Percentiles rank a stretch among this genome's conserved stretches.
Evolutionary conservation across 2,329 filamentous ascomycete genomes (phyloP).

Genomic region (Trichoderma harzianum): DNA sequence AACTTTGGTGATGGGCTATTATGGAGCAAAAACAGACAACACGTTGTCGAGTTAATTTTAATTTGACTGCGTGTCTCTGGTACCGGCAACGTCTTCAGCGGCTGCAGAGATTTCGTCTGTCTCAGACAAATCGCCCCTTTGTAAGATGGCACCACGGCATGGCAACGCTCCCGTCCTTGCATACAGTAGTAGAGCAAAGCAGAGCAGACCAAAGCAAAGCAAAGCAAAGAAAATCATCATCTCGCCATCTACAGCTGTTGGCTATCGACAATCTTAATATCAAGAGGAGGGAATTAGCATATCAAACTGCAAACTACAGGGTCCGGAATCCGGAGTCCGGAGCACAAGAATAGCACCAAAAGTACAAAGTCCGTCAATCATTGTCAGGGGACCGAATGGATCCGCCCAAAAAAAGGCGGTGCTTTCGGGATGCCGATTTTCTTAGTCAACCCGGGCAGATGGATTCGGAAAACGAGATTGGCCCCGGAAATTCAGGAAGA

Average conservation of each 20-base stretch:
- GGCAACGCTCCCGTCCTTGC: background rate
- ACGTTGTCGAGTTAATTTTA: background rate
- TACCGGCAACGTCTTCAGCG: background rate
- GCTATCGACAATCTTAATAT: background rate
- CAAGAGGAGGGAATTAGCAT: background rate
- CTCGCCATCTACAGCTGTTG: background rate
- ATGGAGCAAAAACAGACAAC: background rate
- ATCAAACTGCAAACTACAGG: background rate
- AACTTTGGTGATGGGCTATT: background rate
- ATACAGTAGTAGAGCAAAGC: background rate
- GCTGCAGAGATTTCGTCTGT: background rate
- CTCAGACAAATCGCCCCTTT: background rate
- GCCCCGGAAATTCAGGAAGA: constrained; percentile 7
- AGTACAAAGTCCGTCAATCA: background rate
- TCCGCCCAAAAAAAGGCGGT: background rate
- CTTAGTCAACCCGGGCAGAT: background rate
- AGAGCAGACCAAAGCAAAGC: background rate
- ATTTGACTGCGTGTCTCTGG: background rate
- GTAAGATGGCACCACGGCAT: background rate
- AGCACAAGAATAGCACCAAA: background rate
- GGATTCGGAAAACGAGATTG: constrained; percentile 2
- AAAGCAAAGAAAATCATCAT: background rate
- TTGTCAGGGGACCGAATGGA: constrained; percentile 8
- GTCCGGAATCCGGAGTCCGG: background rate
- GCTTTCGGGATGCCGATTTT: background rate